Evolutionary conservation across 23 red algal species (phyloP), one percentile per base, ranked within the genome.

Genomic region (Gracilariopsis chorda): DNA sequence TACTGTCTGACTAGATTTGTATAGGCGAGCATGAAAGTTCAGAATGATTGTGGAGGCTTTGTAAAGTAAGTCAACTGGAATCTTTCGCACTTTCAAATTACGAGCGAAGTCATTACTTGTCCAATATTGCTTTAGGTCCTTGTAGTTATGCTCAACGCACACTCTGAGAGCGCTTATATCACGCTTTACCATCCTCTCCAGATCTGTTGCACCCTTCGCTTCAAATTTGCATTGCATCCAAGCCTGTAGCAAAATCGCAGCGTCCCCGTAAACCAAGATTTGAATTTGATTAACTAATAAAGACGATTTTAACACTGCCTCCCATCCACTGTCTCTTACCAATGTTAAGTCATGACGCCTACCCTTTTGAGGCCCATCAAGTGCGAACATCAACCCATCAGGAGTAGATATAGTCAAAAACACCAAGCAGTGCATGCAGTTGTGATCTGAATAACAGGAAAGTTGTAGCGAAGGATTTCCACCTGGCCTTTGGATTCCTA

Each of bases 351-450:
- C 70, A 46, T 77, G 70, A 27, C 70, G 40, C 3, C 35, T n/a
- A 2, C 70, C 70, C 20, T 17, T 77, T 19, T 49, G 40, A 47
- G 71, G 86, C 11, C 86, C 86, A 80, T 78, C 48, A 9, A 90
- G 47, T 10, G 40, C n/a, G 29, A 80, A 78, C 20, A 79, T 78
- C 11, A 90, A 52, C 7, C 86, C 86, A 78, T 90, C 70, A 21
- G 70, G 86, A 23, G 86, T 90, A 20, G 34, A 48, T 4, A 90
- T 90, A 7, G 43, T 80, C 29, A 49, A 17, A 72, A 24, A 90
- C 33, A 80, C 34, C 41, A 79, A 33, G n/a, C n/a, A n/a, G n/a
- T n/a, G n/a, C n/a, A n/a, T n/a, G n/a, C n/a, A n/a, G n/a, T n/a
- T n/a, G n/a, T n/a, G n/a, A n/a, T n/a, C n/a, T n/a, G n/a, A n/a